Percentiles rank a stretch among this genome's conserved stretches.
Conservation (phyloP, 1,139 yeast species). For the Nakaseomyces delphensis region DNA sequence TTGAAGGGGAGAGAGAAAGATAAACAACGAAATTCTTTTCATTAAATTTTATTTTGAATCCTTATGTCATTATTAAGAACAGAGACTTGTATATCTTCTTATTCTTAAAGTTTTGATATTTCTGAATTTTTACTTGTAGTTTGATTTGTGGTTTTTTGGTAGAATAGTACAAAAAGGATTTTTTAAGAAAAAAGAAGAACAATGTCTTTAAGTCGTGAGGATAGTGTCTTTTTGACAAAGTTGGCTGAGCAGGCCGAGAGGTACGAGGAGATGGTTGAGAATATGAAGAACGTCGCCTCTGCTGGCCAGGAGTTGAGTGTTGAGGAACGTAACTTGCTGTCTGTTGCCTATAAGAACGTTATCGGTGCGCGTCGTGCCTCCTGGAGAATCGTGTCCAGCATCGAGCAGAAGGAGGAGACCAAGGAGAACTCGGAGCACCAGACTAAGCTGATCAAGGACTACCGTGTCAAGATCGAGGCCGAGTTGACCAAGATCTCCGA, state of each 20-base stretch:
- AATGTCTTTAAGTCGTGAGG: constrained; percentile 56
- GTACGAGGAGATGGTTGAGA: constrained; percentile 98
- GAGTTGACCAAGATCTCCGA: constrained; percentile 93
- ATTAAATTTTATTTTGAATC: too few relatives aligned
- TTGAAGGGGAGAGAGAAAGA: too few relatives aligned
- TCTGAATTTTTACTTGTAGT: too few relatives aligned
- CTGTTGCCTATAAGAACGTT: constrained; percentile 96
- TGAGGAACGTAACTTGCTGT: constrained; percentile 93
- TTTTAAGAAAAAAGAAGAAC: constrained; percentile 2
- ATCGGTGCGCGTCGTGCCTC: constrained; percentile 99
- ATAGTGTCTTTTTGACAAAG: constrained; percentile 96
- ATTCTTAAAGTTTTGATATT: too few relatives aligned
- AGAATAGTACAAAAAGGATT: not conserved
- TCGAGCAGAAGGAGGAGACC: constrained; percentile 96
- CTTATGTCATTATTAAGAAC: too few relatives aligned
- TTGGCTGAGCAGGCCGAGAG: constrained; percentile 99
- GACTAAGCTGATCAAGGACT: constrained; percentile 82
- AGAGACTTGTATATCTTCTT: too few relatives aligned
- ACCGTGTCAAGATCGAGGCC: constrained; percentile 88
- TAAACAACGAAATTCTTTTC: too few relatives aligned
- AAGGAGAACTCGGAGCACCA: constrained; percentile 72
- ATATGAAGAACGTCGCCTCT: constrained; percentile 96
- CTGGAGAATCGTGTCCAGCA: constrained; percentile 97
- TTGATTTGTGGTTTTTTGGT: too few relatives aligned
- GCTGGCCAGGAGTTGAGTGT: constrained; percentile 92